Base-by-base conservation (phyloP, 345 rosid genomes). In the Ricinus communis region DNA sequence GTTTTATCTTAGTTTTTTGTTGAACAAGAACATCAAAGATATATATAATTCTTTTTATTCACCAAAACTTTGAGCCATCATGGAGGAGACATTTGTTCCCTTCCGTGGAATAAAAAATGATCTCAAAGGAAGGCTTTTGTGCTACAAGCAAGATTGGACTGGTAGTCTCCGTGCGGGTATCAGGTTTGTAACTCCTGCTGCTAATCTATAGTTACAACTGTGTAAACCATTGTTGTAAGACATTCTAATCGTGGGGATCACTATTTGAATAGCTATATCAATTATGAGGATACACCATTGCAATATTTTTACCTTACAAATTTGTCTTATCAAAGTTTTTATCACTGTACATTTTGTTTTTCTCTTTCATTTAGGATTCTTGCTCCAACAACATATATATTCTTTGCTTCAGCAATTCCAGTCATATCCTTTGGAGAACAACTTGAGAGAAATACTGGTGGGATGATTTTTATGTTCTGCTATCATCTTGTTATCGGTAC, bases 361-460 rank as follows among this genome's bases (percentile, higher is more conserved):
- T 73, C 80, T 54, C 40, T 73, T 53, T 60, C 61, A 45, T 64
- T 74, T 68, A 94, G 97, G 93, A 91, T 94, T 78, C 86, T 94
- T 65, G 97, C 97, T 36, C 98, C 98, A 71, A 93, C 98, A 60
- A 93, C 94, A 53, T 93, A 91, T 70, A 93, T 93, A 77, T 93
- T 93, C 79, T 93, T 93, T 76, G 97, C 97, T 57, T 91, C 98
- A 14, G 98, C 98, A 16, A 89, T 93, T 71, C 98, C 98, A 6
- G 98, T 90, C 65, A 88, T 93, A 53, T 81, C 98, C 58, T 93
- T 93, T 69, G 98, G 98, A 75, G 98, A 93, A 64, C 98, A 93
- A 45, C 78, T 93, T 70, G 97, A 87, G 75, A 90, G 97, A 80
- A 84, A 84, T 74, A 91, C 98, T 53, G 98, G 98, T 90, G 25